phyloP scores from a whole-genome alignment of 345 rosid species.

The Kandelia obovata region DNA sequence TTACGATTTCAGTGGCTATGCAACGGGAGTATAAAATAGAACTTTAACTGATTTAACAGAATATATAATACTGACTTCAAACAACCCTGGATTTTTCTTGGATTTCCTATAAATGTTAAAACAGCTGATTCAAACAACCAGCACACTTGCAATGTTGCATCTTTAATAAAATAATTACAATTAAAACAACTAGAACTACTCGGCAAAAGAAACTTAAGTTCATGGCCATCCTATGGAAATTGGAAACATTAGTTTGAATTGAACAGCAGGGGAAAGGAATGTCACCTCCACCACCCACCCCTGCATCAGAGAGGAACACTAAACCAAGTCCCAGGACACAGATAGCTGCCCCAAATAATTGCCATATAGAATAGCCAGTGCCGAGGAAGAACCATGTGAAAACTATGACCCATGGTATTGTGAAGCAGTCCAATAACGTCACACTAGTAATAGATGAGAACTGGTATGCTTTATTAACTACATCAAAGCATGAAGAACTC shows the following conservation, averaged over 20 bases:
- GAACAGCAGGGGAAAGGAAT: neutral
- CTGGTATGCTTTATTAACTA: constrained; percentile 63
- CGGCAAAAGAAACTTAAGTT: neutral
- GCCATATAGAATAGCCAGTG: constrained; percentile 49
- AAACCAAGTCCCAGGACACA: constrained; percentile 58
- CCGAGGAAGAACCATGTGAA: constrained; percentile 52
- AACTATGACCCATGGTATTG: constrained; percentile 50
- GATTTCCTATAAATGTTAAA: no score
- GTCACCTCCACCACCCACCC: constrained; percentile 55
- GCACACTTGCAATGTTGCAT: no score
- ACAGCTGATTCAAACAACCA: no score
- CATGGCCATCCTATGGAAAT: neutral
- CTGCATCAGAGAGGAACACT: constrained; percentile 56
- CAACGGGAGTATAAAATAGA: neutral
- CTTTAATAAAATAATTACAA: no score
- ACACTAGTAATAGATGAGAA: constrained; percentile 62
- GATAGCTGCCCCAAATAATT: constrained; percentile 47
- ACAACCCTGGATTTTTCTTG: no score
- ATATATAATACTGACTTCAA: no score
- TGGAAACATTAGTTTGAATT: neutral
- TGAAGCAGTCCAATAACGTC: constrained; percentile 53
- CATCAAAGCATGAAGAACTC: constrained; percentile 15
- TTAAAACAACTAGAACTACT: neutral
- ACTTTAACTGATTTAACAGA: neutral
- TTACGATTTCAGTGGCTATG: neutral